phyloP scores from a whole-genome alignment of 768 basidiomycete genomes.

The Phaeotremella skinneri region DNA sequence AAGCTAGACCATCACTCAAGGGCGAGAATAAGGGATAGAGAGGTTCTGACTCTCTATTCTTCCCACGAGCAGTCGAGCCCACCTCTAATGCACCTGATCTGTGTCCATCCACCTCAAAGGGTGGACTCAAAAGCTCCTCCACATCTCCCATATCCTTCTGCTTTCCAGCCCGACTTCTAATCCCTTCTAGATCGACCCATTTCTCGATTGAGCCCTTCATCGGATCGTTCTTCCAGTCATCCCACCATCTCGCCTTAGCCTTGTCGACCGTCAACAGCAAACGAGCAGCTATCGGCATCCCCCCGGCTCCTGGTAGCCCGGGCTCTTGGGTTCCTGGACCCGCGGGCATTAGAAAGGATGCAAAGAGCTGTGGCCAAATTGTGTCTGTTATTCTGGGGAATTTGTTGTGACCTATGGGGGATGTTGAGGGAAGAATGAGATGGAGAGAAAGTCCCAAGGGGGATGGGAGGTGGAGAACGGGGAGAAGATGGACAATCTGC shows the following conservation, averaged over 20 bases:
- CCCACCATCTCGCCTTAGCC: conserved; percentile 11
- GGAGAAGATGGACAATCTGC: conserved; percentile 14
- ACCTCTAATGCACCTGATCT: too few species aligned
- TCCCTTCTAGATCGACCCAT: conserved; percentile 8
- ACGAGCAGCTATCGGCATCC: conserved; percentile 14
- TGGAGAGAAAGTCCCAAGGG: conserved; percentile 19
- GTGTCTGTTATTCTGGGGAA: conserved; percentile 11
- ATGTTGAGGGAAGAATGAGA: conserved; percentile 5
- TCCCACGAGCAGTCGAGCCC: too few species aligned
- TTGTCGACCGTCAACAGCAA: conserved; percentile 8
- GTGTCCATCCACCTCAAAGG: too few species aligned
- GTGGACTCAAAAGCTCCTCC: too few species aligned
- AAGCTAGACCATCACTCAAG: too few species aligned
- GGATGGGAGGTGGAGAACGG: conserved; percentile 14
- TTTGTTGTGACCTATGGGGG: neutral
- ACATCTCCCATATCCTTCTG: neutral
- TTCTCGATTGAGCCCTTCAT: conserved; percentile 12
- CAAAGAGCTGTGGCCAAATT: conserved; percentile 17
- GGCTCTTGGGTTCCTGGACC: neutral
- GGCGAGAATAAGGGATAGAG: too few species aligned
- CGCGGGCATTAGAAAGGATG: neutral
- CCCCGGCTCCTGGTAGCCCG: neutral
- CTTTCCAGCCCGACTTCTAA: neutral
- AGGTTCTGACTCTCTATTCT: too few species aligned
- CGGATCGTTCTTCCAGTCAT: conserved; percentile 16